Percentiles rank a stretch among this genome's conserved stretches.
These are phyloP conservation scores for Cladophialophora yegresii DNA, from an alignment of 2,329 filamentous ascomycete genomes.

Conservation along the genomic window DNA sequence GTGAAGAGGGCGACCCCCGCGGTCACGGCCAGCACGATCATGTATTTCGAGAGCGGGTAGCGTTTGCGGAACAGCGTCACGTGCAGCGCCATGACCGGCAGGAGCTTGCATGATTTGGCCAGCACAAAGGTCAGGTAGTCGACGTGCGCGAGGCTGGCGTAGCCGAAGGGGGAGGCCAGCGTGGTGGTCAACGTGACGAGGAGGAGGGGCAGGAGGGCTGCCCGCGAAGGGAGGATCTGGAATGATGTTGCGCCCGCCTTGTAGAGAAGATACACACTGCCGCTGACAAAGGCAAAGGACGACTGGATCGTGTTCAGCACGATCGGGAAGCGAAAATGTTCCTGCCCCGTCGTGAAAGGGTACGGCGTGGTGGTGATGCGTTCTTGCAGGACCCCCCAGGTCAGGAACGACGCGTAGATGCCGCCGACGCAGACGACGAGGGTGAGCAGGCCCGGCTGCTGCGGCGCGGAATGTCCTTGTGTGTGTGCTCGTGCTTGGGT, in stretches of 20 bases:
- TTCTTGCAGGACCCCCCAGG: slow-evolving; percentile 96
- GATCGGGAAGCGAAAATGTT: slow-evolving; percentile 89
- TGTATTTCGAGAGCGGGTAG: slow-evolving; percentile 95
- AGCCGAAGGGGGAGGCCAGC: slow-evolving; percentile 92
- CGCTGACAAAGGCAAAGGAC: slow-evolving; percentile 78
- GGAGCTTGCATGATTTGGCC: slow-evolving; percentile 93
- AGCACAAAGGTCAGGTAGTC: slow-evolving; percentile 98
- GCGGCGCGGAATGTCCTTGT: slow-evolving; percentile 38
- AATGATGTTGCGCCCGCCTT: slow-evolving; percentile 57
- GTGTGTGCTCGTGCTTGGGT: background rate
- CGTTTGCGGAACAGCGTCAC: slow-evolving; percentile 84
- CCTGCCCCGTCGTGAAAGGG: slow-evolving; percentile 44
- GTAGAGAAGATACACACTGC: slow-evolving; percentile 74
- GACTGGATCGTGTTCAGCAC: slow-evolving; percentile 97
- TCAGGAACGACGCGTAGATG: slow-evolving; percentile 95
- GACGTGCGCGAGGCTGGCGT: slow-evolving; percentile 86
- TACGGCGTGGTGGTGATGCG: slow-evolving; percentile 93
- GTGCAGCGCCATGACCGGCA: slow-evolving; percentile 98
- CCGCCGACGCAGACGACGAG: slow-evolving; percentile 85
- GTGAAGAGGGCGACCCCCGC: slow-evolving; percentile 93
- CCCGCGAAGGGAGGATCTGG: slow-evolving; percentile 71
- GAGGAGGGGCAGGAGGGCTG: slow-evolving; percentile 74
- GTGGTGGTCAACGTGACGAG: slow-evolving; percentile 85
- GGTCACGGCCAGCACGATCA: slow-evolving; percentile 87
- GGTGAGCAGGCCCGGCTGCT: slow-evolving; percentile 65